Evolutionary conservation across 352 stramenopile species (phyloP), one percentile per base, ranked within the genome.

Genomic region (Phytophthora melonis): DNA sequence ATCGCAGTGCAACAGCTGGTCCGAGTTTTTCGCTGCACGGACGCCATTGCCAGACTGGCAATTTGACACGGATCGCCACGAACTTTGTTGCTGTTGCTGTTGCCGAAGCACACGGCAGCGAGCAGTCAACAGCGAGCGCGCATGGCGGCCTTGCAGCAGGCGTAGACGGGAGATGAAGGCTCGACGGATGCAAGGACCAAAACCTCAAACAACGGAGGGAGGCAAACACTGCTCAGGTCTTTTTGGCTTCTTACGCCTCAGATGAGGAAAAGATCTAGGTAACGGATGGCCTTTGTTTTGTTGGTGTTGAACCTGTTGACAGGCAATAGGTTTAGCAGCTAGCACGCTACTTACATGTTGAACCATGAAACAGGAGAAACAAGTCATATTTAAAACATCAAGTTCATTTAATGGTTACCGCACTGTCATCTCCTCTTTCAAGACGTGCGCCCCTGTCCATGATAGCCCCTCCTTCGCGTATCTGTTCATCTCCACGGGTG

Each of bases 401-500:
- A 41, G 34, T 27, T 27, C 23, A 27, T 27, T 27, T 27, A 27
- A 27, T 49, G 5, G 41, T 9, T 49, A 21, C 14, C 18, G 14
- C 41, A 19, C 19, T 16, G 18, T 3, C 41, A 21, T 19, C 5
- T 49, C 41, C 19, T 58, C 52, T 16, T 58, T 58, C 6, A 58
- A 11, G 19, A 41, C 41, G 32, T 54, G 30, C 21, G 39, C 1
- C 57, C 6, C 36, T 62, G 34, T 18, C 50, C 63, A 63, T 18
- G 52, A 43, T 4, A 23, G 27, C 18, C 18, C 27, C 11, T 63
- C 63, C 7, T 23, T 14, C 36, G 36, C 56, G 19, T 39, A 25
- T 23, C 14, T 54, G 21, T 57, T 53, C 27, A 62, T 36, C 43
- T 63, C 63, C 5, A 27, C 4, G 0, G 63, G 63, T 62, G 21